Percentiles rank a stretch among this genome's conserved stretches.
Evolutionary conservation across 768 basidiomycete genomes (phyloP).

Genomic region (Leccinum boreale): DNA sequence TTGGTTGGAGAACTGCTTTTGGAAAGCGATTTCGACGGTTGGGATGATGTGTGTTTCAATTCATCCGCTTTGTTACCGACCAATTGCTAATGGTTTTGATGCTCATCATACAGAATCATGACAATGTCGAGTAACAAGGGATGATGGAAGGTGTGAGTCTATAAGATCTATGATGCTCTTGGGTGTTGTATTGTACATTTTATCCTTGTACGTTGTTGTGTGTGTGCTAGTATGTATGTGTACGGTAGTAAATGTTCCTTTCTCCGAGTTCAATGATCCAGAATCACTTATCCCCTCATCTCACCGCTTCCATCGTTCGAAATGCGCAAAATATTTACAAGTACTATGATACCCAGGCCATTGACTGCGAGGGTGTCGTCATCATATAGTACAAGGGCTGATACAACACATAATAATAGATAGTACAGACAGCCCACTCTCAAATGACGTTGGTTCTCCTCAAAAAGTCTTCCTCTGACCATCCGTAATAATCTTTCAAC

Average conservation of each 20-base stretch:
- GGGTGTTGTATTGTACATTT: neutral
- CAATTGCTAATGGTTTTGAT: too few species aligned
- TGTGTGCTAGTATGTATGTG: neutral
- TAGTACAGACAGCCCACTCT: neutral
- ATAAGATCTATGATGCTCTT: too few species aligned
- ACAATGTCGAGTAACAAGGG: neutral
- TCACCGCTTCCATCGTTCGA: too few species aligned
- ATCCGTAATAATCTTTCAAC: conserved; percentile 64
- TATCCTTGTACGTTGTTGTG: neutral
- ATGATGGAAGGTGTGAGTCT: too few species aligned
- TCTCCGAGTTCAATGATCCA: too few species aligned
- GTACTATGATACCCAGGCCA: too few species aligned
- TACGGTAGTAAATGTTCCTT: too few species aligned
- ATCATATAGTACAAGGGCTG: neutral
- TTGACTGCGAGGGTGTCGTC: neutral
- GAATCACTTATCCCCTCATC: too few species aligned
- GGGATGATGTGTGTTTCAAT: neutral
- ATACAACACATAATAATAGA: conserved; percentile 1
- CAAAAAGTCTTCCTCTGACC: conserved; percentile 48
- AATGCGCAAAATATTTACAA: too few species aligned
- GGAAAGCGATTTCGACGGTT: neutral
- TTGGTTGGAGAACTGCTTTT: neutral
- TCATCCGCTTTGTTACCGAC: too few species aligned
- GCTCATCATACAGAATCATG: too few species aligned
- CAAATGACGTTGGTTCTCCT: conserved; percentile 12